Evolutionary conservation across 1,139 yeast genomes (phyloP).

Genomic region (Nakaseomyces nivariensis): DNA sequence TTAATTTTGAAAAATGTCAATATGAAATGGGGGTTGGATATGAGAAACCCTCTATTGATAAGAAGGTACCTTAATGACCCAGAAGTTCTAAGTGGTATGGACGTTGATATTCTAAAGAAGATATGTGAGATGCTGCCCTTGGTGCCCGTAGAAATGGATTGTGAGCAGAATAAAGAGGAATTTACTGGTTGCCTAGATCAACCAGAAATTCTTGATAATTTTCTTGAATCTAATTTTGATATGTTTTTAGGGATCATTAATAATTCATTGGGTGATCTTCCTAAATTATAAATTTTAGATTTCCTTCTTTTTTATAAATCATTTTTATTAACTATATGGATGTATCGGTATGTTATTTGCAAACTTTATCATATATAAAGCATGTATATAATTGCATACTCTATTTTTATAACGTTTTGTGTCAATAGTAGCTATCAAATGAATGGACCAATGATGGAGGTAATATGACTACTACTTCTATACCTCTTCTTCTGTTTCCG

Average conservation of each 20-base stretch:
- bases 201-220: constrained; percentile 6
- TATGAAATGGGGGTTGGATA: constrained; percentile 17
- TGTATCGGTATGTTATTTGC: too few relatives aligned
- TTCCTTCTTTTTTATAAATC: not conserved
- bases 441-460: too few relatives aligned
- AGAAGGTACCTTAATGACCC: constrained; percentile 9
- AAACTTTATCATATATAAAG: too few relatives aligned
- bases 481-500: too few relatives aligned
- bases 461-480: too few relatives aligned
- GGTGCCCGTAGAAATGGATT: constrained; percentile 7
- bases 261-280: not conserved
- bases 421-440: too few relatives aligned
- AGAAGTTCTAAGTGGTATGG: constrained; percentile 6
- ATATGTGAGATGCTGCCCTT: constrained; percentile 3
- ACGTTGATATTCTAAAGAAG: not conserved
- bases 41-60: constrained; percentile 7
- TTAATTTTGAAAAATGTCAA: constrained; percentile 9
- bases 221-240: constrained; percentile 3
- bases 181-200: constrained; percentile 3
- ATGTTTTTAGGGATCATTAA: constrained; percentile 1
- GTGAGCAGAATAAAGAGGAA: not conserved
- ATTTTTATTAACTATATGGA: too few relatives aligned
- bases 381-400: too few relatives aligned
- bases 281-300: not conserved
- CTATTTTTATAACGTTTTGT: too few relatives aligned